These are phyloP conservation scores for Glycine latifolia DNA, from an alignment of 306 rosid species.

Conservation along the genomic window DNA sequence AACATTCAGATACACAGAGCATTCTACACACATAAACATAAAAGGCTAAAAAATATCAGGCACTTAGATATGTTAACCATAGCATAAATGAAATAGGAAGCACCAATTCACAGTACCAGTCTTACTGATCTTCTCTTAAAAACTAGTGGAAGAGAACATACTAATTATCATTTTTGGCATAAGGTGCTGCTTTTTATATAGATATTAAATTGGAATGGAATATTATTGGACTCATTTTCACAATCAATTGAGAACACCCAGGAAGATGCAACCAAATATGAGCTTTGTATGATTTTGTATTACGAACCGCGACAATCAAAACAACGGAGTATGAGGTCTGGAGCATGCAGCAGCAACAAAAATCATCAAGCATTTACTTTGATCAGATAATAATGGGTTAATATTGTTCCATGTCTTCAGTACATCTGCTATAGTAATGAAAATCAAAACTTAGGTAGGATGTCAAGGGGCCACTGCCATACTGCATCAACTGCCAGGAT, in stretches of 20 bases:
- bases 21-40: background rate
- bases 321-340: background rate
- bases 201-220: background rate
- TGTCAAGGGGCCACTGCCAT: constrained; percentile 33
- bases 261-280: constrained; percentile 4
- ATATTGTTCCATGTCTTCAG: constrained; percentile 18
- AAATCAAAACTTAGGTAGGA: constrained; percentile 34
- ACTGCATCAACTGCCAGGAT: constrained; percentile 7
- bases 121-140: background rate
- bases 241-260: constrained; percentile 10
- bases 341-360: constrained; percentile 34
- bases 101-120: background rate
- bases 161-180: background rate
- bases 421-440: constrained; percentile 17
- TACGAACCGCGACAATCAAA: constrained; percentile 26
- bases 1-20: constrained; percentile 1
- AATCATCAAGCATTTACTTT: constrained; percentile 22
- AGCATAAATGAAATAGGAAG: background rate
- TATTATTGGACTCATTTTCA: background rate
- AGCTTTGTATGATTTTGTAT: too few species aligned
- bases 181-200: too few species aligned
- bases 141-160: background rate
- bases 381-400: constrained; percentile 15
- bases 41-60: background rate
- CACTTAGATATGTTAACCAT: background rate